These are phyloP conservation scores for Papiliotrema terrestris DNA, from an alignment of 1,284 basidiomycete genomes.

Conservation along the genomic window DNA sequence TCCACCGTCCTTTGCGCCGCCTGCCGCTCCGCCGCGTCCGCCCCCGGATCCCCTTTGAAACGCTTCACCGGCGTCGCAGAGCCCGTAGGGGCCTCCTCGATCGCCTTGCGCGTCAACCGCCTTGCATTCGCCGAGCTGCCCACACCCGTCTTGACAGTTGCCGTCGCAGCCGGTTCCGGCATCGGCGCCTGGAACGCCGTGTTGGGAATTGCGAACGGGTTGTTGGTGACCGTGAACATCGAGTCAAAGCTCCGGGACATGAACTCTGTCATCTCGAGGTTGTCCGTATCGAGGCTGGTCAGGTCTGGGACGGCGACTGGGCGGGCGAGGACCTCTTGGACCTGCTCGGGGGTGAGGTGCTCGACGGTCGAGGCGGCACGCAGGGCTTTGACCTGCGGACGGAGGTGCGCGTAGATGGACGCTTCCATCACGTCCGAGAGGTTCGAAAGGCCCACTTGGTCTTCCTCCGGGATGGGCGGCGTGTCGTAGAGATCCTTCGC, in stretches of 20 bases:
- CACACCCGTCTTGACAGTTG: conserved; percentile 9
- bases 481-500: conserved; percentile 42
- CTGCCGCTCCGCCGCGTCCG: no score
- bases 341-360: conserved; percentile 20
- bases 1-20: no score
- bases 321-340: conserved; percentile 23
- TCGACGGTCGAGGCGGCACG: conserved; percentile 14
- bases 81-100: conserved; percentile 35
- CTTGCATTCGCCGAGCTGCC: conserved; percentile 36
- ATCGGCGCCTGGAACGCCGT: background rate
- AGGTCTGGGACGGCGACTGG: background rate
- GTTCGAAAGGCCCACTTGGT: conserved; percentile 20
- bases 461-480: conserved; percentile 40
- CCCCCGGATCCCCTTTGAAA: conserved; percentile 1
- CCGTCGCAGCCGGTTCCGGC: background rate
- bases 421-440: conserved; percentile 34
- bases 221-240: conserved; percentile 8
- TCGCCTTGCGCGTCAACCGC: conserved; percentile 33
- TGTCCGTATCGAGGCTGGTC: background rate
- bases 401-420: conserved; percentile 24
- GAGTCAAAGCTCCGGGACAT: background rate
- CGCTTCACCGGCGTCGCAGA: conserved; percentile 40
- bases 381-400: conserved; percentile 19
- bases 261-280: conserved; percentile 1
- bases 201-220: conserved; percentile 1